Base-by-base conservation (phyloP, 2,329 filamentous ascomycete genomes). In the Colletotrichum nymphaeae region DNA sequence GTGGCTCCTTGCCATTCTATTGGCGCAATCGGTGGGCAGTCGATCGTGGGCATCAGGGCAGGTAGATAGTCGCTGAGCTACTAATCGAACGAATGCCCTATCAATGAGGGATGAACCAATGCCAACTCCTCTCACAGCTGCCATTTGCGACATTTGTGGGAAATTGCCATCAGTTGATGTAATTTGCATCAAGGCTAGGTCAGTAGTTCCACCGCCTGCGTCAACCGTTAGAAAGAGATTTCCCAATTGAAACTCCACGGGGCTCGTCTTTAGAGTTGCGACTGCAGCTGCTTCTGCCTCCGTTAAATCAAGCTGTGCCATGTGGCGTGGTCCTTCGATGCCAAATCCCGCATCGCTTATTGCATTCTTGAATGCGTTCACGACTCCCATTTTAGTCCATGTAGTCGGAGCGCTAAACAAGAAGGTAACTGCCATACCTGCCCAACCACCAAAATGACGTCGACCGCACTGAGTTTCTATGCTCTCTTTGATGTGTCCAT, bases 361-460 rank as follows among this genome's bases (percentile, higher is more conserved):
- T 35, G 88, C 84, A 1, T 77, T 76, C 70, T 86, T 86, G 79
- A 89, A 90, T 5, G 78, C 80, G 77, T 89, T 88, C 63, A 90
- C 85, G 2, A 86, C 85, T 8, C 83, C 82, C 70, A 87, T 81
- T 2, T 81, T 86, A 11, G 82, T 83, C 88, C 88, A 91, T 0
- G 88, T 90, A 1, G 88, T 90, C 0, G 89, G 89, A 1, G 89
- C 88, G 58, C 86, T 88, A 79, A 90, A 90, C 9, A 90, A 79
- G 75, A 90, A 91, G 52, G 87, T 84, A 1, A 90, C 85, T 0
- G 80, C 80, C 67, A 87, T 82, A 52, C 77, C 78, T n/a, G 76
- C 77, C 87, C 87, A 89, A 12, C 84, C 83, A 2, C 79, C 79
- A 66, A 55, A 77, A 3, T 81, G 79, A 1, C 79, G 77, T 30